A percentile compares a stretch with the other conserved stretches of the same genome.
These are phyloP conservation scores for Coemansia sp. DNA, from an alignment of 192 early-diverging fungal genomes.

Conservation along the genomic window DNA sequence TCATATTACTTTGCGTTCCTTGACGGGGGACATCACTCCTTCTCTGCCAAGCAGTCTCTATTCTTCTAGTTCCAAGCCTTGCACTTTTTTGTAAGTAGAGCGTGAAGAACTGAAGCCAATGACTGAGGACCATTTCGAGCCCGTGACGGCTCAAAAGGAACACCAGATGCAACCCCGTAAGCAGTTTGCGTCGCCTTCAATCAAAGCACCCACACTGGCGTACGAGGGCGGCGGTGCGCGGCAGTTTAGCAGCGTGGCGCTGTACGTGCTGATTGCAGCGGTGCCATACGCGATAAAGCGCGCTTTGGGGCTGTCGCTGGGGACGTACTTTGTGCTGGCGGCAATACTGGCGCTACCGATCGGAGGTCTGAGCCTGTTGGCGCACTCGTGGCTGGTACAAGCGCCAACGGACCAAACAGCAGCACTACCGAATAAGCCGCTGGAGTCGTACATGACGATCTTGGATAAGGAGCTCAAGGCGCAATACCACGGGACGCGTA, in stretches of 20 bases:
- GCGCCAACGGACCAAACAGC: constrained; percentile 61
- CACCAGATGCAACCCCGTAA: constrained; percentile 8
- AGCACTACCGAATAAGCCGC: constrained; percentile 72
- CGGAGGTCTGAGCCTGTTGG: constrained; percentile 69
- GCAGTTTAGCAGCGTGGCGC: constrained; percentile 72
- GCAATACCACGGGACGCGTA: constrained; percentile 70
- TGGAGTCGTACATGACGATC: constrained; percentile 90
- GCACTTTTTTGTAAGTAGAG: no score
- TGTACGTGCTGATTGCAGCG: constrained; percentile 62
- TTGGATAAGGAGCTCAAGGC: constrained; percentile 74
- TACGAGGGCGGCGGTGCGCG: constrained; percentile 85
- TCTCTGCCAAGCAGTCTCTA: no score
- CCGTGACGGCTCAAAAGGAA: constrained; percentile 8
- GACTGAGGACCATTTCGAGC: constrained; percentile 18
- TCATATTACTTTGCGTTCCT: no score
- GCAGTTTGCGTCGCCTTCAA: constrained; percentile 37
- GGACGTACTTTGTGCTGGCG: constrained; percentile 61
- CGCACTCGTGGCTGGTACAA: constrained; percentile 64
- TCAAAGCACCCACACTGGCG: constrained; percentile 53
- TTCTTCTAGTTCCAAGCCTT: no score
- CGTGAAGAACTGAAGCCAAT: background rate
- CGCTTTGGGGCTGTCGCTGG: constrained; percentile 63
- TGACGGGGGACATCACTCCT: no score
- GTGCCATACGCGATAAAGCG: constrained; percentile 68
- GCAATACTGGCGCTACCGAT: constrained; percentile 67